Conservation (phyloP, 371 early-diverging fungal species). For the Cladochytrium tenue region DNA sequence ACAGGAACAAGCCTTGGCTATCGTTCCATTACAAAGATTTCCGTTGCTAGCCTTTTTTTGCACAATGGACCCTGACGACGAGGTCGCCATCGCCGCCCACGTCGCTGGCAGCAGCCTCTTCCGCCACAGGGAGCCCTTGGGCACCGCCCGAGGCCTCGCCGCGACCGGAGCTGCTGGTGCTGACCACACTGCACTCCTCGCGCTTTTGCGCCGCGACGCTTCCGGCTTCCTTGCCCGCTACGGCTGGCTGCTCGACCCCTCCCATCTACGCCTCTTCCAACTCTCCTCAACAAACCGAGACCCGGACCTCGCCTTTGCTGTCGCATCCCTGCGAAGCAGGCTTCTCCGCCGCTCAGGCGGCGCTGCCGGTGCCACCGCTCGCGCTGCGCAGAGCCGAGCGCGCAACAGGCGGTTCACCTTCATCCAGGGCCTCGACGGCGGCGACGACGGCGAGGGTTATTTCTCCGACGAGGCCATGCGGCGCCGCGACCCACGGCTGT, state of each 20-base stretch:
- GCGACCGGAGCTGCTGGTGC: not conserved
- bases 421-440: not conserved
- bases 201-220: too few relatives aligned
- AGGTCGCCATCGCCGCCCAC: not conserved
- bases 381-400: not conserved
- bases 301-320: not conserved
- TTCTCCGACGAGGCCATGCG: conserved; percentile 12
- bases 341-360: too few relatives aligned
- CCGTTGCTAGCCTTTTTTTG: too few relatives aligned
- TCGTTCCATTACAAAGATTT: too few relatives aligned
- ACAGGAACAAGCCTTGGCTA: too few relatives aligned
- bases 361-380: not conserved
- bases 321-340: not conserved
- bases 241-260: too few relatives aligned
- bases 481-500: conserved; percentile 14
- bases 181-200: not conserved
- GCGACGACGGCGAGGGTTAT: conserved; percentile 15
- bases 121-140: not conserved
- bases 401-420: not conserved
- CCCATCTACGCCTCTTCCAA: not conserved
- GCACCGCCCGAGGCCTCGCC: not conserved
- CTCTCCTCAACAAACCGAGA: too few relatives aligned
- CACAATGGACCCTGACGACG: not conserved
- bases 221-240: too few relatives aligned
- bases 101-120: not conserved